These are phyloP conservation scores for Pedinophyceae sp. DNA, from an alignment of 139 green algal species.

Conservation along the genomic window DNA sequence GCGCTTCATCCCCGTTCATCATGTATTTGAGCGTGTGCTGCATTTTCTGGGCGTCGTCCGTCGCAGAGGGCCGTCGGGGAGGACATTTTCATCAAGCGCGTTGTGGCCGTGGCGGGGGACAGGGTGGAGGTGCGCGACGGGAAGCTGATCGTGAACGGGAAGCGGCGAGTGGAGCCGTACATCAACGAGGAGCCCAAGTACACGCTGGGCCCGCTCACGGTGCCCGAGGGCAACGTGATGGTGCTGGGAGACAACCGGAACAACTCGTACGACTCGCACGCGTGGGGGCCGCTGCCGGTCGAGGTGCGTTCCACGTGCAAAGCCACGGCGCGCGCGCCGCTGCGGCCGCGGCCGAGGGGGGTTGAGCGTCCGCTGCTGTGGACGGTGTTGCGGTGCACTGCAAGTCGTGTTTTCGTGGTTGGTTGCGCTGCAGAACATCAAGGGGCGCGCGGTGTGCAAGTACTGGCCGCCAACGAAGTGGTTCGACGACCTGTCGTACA, in stretches of 20 bases:
- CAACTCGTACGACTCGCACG: constrained; percentile 95
- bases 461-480: constrained; percentile 72
- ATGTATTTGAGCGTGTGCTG: too few species aligned
- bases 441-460: constrained; percentile 66
- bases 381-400: not conserved
- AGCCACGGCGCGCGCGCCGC: constrained; percentile 12
- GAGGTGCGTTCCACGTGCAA: too few species aligned
- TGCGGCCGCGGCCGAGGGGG: too few species aligned
- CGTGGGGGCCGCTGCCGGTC: constrained; percentile 83
- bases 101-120: constrained; percentile 78
- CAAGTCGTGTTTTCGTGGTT: not conserved
- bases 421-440: constrained; percentile 56
- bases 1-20: too few species aligned
- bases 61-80: not conserved
- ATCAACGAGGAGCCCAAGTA: constrained; percentile 67
- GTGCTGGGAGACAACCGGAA: constrained; percentile 98
- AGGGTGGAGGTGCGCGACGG: constrained; percentile 69
- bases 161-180: constrained; percentile 56
- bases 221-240: constrained; percentile 71
- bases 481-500: not conserved
- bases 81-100: constrained; percentile 93
- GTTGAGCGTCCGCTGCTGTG: too few species aligned
- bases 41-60: too few species aligned
- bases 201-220: constrained; percentile 31
- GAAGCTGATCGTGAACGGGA: constrained; percentile 68